Conservation (phyloP, 176 grass and related monocot genomes). For the Avena eriantha region DNA sequence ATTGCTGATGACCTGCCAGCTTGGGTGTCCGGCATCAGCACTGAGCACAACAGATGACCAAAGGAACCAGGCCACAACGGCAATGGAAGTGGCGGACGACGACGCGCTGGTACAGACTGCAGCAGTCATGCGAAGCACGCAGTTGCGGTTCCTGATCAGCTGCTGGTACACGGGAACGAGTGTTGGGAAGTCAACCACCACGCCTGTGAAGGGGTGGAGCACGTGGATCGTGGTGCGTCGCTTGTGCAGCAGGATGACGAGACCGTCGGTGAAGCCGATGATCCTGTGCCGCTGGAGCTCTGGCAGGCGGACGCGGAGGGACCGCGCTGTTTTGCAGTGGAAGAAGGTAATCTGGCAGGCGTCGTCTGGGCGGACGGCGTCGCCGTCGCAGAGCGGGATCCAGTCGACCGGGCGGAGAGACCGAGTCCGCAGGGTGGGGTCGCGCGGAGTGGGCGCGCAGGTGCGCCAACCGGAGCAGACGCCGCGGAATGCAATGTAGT, state of each 20-base stretch:
- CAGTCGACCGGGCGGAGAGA: not conserved
- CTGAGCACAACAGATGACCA: not conserved
- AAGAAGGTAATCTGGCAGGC: not conserved
- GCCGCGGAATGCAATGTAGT: constrained; percentile 1
- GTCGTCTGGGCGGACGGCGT: not conserved
- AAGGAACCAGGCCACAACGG: constrained; percentile 24
- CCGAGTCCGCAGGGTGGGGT: too few species aligned
- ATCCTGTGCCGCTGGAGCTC: not conserved
- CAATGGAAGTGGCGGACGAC: not conserved
- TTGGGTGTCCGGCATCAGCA: not conserved
- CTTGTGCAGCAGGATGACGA: not conserved
- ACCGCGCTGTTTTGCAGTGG: not conserved
- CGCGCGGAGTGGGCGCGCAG: too few species aligned
- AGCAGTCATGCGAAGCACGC: not conserved
- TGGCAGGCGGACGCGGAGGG: not conserved
- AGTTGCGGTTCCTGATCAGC: not conserved
- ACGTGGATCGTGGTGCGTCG: not conserved
- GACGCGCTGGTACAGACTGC: not conserved
- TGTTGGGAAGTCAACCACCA: not conserved
- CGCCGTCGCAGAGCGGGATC: not conserved
- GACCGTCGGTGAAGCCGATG: not conserved
- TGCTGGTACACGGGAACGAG: not conserved
- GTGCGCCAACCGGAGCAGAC: constrained; percentile 1
- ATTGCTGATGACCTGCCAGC: not conserved
- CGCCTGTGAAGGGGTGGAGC: constrained; percentile 29